Percentiles rank a stretch among this genome's conserved stretches.
Evolutionary conservation across 305 asterid species (phyloP).

Genomic region (Salvia sclarea): DNA sequence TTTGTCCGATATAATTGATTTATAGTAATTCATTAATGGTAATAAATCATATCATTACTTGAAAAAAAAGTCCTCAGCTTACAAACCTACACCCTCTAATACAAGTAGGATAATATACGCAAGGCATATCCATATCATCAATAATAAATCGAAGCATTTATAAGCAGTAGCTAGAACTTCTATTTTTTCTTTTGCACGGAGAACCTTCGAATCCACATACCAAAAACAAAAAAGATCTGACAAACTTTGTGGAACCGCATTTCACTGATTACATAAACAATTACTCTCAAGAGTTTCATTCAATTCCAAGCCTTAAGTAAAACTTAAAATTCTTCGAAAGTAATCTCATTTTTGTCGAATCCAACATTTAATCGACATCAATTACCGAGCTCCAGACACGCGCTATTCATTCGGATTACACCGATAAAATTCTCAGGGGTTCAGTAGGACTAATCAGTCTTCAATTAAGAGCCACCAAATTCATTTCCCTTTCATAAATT

Average conservation of each 20-base stretch:
- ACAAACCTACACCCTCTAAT: neutral
- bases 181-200: neutral
- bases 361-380: constrained; percentile 9
- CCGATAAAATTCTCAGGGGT: constrained; percentile 11
- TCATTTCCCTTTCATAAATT: neutral
- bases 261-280: neutral
- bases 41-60: neutral
- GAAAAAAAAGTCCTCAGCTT: neutral
- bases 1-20: neutral
- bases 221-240: neutral
- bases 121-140: neutral
- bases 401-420: neutral
- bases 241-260: constrained; percentile 17
- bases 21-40: neutral
- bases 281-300: neutral
- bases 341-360: neutral
- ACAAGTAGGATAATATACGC: neutral
- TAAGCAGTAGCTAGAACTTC: neutral
- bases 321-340: constrained; percentile 3
- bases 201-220: neutral
- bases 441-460: neutral
- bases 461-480: constrained; percentile 9
- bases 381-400: constrained; percentile 1
- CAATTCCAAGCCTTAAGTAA: neutral
- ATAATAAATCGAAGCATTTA: neutral